Evolutionary conservation across 352 stramenopile genomes (phyloP).

Genomic region (Phytophthora syringae): DNA sequence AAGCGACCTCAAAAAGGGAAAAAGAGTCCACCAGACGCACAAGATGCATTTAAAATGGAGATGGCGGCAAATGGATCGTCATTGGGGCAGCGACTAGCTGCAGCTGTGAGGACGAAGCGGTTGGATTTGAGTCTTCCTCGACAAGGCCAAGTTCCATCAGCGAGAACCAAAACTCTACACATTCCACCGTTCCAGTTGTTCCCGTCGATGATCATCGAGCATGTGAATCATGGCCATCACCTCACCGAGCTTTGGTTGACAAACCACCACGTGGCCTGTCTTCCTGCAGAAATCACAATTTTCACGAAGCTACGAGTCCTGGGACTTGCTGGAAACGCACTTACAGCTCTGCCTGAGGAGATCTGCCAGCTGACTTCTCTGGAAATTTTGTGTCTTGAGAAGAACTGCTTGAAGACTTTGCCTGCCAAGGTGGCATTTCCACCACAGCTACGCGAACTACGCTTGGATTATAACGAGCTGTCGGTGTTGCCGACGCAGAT

Average conservation of each 20-base stretch:
- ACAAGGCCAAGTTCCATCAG: not conserved
- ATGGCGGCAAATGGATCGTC: constrained; percentile 1
- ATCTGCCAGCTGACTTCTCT: constrained; percentile 42
- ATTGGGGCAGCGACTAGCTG: constrained; percentile 40
- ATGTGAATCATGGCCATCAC: constrained; percentile 40
- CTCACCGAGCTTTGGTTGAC: constrained; percentile 70
- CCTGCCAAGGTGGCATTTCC: constrained; percentile 47
- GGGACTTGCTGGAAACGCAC: constrained; percentile 60
- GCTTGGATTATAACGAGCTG: constrained; percentile 63
- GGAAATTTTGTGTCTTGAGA: constrained; percentile 69
- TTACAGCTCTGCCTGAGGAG: constrained; percentile 53
- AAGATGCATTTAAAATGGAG: constrained; percentile 1
- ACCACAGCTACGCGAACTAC: constrained; percentile 48
- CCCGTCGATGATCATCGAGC: constrained; percentile 42
- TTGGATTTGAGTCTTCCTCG: constrained; percentile 51
- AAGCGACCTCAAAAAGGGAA: constrained; percentile 26
- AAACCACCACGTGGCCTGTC: constrained; percentile 53
- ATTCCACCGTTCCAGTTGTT: constrained; percentile 46
- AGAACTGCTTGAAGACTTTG: constrained; percentile 59
- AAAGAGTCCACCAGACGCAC: constrained; percentile 9
- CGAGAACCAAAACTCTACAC: not conserved
- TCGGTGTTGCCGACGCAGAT: constrained; percentile 51
- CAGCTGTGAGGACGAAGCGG: constrained; percentile 27
- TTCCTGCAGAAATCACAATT: constrained; percentile 55
- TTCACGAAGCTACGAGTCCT: constrained; percentile 62